Evolutionary conservation across 2,329 filamentous ascomycete genomes (phyloP).

Genomic region (Paramyrothecium sp.): DNA sequence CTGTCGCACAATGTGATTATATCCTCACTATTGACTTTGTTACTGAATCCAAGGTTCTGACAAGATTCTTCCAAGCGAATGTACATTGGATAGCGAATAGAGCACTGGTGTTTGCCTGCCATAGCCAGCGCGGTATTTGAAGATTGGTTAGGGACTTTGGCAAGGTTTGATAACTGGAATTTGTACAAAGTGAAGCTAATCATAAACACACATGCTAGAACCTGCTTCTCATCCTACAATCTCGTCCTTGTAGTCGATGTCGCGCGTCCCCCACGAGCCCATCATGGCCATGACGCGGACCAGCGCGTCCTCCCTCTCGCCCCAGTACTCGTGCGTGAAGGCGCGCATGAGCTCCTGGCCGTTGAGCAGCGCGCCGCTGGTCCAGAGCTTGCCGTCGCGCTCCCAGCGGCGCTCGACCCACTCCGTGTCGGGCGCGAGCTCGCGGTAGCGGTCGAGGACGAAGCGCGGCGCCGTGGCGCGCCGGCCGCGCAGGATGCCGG

Average conservation of each 20-base stretch:
- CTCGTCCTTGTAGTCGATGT: slow-evolving; percentile 29
- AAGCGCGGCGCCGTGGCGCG: slow-evolving; percentile 32
- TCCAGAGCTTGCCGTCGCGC: slow-evolving; percentile 34
- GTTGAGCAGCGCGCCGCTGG: slow-evolving; percentile 30
- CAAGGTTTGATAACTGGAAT: too few species aligned
- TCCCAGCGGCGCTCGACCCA: slow-evolving; percentile 38
- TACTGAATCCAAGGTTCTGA: too few species aligned
- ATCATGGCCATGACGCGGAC: slow-evolving; percentile 13
- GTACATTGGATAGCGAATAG: too few species aligned
- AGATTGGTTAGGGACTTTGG: too few species aligned
- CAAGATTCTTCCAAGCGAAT: too few species aligned
- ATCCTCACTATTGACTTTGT: too few species aligned
- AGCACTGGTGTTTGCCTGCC: too few species aligned
- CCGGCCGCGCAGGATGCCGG: slow-evolving; percentile 34
- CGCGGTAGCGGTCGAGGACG: slow-evolving; percentile 20
- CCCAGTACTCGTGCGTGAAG: slow-evolving; percentile 27
- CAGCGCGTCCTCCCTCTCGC: slow-evolving; percentile 13
- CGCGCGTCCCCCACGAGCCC: slow-evolving; percentile 23
- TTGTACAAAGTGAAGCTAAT: too few species aligned
- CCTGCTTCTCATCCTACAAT: background rate
- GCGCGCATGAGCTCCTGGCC: slow-evolving; percentile 30
- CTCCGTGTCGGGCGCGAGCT: slow-evolving; percentile 23
- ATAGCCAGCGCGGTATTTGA: too few species aligned
- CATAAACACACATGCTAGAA: too few species aligned
- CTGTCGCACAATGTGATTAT: too few species aligned